Conservation (phyloP, 83 land plant species). For the Diphasiastrum complanatum region DNA sequence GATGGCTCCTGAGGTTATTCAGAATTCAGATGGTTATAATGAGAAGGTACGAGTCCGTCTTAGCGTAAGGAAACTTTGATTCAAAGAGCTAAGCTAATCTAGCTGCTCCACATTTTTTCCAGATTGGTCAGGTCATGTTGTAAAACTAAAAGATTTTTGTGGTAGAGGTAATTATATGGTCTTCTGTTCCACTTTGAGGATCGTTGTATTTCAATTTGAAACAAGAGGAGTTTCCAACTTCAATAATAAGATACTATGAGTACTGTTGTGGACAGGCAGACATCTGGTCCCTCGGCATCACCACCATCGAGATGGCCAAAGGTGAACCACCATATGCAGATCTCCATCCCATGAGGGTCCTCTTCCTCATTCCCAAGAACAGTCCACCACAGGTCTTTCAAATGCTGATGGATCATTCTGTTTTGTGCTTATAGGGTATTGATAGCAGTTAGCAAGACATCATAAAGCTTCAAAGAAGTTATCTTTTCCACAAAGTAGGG, state of each 20-base stretch:
- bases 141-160: too few relatives aligned
- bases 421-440: not conserved
- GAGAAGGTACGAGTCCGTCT: slow-evolving; percentile 59
- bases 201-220: too few relatives aligned
- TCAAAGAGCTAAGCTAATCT: not conserved
- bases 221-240: too few relatives aligned
- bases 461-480: not conserved
- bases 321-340: slow-evolving; percentile 99
- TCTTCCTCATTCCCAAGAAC: slow-evolving; percentile 93
- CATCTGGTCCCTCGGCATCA: slow-evolving; percentile 98
- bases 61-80: not conserved
- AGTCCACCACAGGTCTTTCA: slow-evolving; percentile 88
- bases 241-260: too few relatives aligned
- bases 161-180: too few relatives aligned
- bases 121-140: not conserved
- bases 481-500: too few relatives aligned
- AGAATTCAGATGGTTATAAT: slow-evolving; percentile 96
- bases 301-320: slow-evolving; percentile 98
- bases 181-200: too few relatives aligned
- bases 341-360: slow-evolving; percentile 98
- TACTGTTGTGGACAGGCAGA: slow-evolving; percentile 62
- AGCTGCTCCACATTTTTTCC: not conserved
- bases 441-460: not conserved
- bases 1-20: slow-evolving; percentile 99
- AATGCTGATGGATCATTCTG: not conserved